These are phyloP conservation scores for Peziza echinospora DNA, from an alignment of 495 filamentous ascomycete genomes.

Conservation along the genomic window DNA sequence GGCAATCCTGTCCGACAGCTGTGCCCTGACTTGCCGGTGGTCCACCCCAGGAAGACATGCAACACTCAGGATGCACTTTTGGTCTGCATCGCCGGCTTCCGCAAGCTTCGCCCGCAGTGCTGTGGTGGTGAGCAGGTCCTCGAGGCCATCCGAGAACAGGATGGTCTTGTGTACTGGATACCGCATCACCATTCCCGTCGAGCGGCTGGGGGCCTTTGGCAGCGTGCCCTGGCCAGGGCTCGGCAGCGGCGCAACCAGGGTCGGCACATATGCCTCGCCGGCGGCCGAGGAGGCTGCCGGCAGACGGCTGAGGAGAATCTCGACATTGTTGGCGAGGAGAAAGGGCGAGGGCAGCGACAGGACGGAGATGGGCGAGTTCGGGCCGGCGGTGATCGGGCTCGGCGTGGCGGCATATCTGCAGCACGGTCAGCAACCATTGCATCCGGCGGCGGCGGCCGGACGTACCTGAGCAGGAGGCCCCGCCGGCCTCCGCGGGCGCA, in stretches of 20 bases:
- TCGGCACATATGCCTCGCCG: slow-evolving; percentile 3
- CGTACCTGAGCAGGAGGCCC: background rate
- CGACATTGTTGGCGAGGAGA: slow-evolving; percentile 45
- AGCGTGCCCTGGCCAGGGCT: background rate
- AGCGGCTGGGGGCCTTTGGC: slow-evolving; percentile 4
- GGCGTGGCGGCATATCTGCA: background rate
- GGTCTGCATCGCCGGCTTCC: background rate
- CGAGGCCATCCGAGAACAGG: slow-evolving; percentile 43
- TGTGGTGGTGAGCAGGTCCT: slow-evolving; percentile 28
- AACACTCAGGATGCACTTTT: too few species aligned
- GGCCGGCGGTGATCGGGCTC: slow-evolving; percentile 2
- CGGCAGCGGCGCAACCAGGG: slow-evolving; percentile 2
- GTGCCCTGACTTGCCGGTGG: background rate
- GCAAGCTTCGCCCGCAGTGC: background rate
- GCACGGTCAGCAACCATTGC: too few species aligned
- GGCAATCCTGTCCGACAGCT: background rate
- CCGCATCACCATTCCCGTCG: slow-evolving; percentile 27
- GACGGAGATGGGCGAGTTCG: slow-evolving; percentile 21
- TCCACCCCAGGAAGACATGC: background rate
- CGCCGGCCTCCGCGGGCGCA: background rate
- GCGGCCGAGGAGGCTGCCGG: background rate
- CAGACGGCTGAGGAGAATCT: slow-evolving; percentile 50
- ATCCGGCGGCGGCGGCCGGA: background rate
- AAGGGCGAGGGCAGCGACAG: slow-evolving; percentile 45
- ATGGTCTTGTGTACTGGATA: slow-evolving; percentile 75